Conservation (phyloP, 805 yeast species). For the Soucietia sequanensis region DNA sequence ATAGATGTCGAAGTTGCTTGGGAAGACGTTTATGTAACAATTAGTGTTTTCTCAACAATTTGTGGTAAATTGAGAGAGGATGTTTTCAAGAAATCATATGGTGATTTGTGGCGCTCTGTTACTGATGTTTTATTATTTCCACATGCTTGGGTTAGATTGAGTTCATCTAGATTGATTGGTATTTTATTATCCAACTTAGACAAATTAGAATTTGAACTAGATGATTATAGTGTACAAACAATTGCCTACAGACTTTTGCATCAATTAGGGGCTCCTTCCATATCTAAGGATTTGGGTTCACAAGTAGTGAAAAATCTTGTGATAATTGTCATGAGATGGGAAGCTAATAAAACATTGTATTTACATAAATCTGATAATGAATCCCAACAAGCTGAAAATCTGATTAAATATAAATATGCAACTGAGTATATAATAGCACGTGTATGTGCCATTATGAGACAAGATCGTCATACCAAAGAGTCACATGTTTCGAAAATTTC, state of each 20-base stretch:
- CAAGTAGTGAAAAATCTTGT: slow-evolving; percentile 69
- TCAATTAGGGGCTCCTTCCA: slow-evolving; percentile 77
- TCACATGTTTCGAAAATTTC: slow-evolving; percentile 62
- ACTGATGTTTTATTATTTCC: slow-evolving; percentile 69
- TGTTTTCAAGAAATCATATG: slow-evolving; percentile 27
- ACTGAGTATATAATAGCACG: slow-evolving; percentile 64
- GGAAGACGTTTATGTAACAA: slow-evolving; percentile 73
- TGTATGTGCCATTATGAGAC: slow-evolving; percentile 60
- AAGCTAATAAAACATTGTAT: slow-evolving; percentile 38
- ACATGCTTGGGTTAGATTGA: slow-evolving; percentile 85
- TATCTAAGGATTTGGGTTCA: slow-evolving; percentile 60
- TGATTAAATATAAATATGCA: slow-evolving; percentile 32
- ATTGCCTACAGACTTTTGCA: slow-evolving; percentile 68
- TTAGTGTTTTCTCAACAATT: slow-evolving; percentile 49
- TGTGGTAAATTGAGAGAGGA: slow-evolving; percentile 35
- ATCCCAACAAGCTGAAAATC: slow-evolving; percentile 20
- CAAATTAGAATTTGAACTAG: slow-evolving; percentile 29
- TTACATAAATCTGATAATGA: slow-evolving; percentile 17
- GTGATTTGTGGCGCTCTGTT: slow-evolving; percentile 49
- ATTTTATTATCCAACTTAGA: slow-evolving; percentile 45
- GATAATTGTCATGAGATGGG: slow-evolving; percentile 62
- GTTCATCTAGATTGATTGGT: slow-evolving; percentile 60
- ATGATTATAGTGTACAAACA: slow-evolving; percentile 55
- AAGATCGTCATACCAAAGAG: slow-evolving; percentile 55
- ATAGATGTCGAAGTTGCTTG: slow-evolving; percentile 52